Percentiles rank a stretch among this genome's conserved stretches.
Conservation (phyloP, 345 rosid species). For the Euphorbia lathyris region DNA sequence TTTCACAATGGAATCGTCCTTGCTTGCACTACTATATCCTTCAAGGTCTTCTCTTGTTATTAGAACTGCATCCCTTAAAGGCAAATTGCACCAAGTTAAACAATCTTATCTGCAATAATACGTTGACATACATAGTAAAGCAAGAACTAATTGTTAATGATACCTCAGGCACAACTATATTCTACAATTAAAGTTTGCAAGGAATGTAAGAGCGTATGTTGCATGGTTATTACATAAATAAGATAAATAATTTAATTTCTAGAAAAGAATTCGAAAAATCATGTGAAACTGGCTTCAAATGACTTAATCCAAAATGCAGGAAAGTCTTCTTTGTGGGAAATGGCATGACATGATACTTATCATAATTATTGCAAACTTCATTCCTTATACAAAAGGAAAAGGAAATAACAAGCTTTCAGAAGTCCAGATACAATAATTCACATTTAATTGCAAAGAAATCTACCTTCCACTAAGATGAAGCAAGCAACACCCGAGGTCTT, state of each 20-base stretch:
- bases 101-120: not conserved
- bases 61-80: slow-evolving; percentile 14
- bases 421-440: not conserved
- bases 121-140: not conserved
- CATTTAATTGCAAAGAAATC: not conserved
- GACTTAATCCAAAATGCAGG: not conserved
- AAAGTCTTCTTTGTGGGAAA: not conserved
- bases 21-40: slow-evolving; percentile 14
- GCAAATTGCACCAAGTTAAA: not conserved
- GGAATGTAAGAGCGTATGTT: not conserved
- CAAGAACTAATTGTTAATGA: not conserved
- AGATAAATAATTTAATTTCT: not conserved
- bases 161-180: not conserved
- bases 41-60: slow-evolving; percentile 23
- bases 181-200: no score
- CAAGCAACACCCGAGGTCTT: slow-evolving; percentile 65
- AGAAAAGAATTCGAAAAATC: not conserved
- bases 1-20: slow-evolving; percentile 28
- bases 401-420: not conserved
- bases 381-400: not conserved
- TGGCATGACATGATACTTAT: not conserved
- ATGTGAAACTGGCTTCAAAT: not conserved
- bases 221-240: not conserved
- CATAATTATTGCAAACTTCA: not conserved
- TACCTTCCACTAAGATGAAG: slow-evolving; percentile 67